A percentile compares a stretch with the other conserved stretches of the same genome.
Evolutionary conservation across 768 basidiomycete genomes (phyloP).

Genomic region (Serendipita sp.): DNA sequence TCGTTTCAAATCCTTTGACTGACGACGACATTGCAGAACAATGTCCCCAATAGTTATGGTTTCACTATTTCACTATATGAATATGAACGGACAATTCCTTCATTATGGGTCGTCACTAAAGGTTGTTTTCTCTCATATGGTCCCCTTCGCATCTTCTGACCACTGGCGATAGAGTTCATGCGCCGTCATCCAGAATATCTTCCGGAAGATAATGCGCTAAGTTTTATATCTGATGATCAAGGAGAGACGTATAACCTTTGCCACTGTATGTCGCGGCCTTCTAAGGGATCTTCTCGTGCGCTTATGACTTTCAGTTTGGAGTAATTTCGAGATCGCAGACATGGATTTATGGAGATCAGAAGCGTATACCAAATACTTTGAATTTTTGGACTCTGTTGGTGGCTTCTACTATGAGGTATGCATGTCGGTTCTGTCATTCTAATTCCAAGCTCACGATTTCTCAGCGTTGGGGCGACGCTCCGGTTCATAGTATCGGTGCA

Average conservation of each 20-base stretch:
- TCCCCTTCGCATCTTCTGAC: background rate
- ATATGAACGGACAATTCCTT: constrained; percentile 64
- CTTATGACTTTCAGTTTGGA: constrained; percentile 46
- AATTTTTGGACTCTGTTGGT: constrained; percentile 60
- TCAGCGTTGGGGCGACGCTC: constrained; percentile 78
- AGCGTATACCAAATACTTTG: constrained; percentile 70
- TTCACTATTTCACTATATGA: constrained; percentile 71
- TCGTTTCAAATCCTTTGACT: too few relatives aligned
- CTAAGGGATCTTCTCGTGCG: background rate
- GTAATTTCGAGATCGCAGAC: constrained; percentile 82
- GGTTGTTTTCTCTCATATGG: constrained; percentile 25
- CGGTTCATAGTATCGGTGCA: constrained; percentile 78
- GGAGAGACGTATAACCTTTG: constrained; percentile 62
- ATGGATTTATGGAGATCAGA: constrained; percentile 74
- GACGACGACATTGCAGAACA: too few relatives aligned
- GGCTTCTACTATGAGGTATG: constrained; percentile 71
- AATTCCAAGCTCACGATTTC: constrained; percentile 1
- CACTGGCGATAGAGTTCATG: constrained; percentile 41
- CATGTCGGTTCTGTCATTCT: background rate
- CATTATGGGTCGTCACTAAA: constrained; percentile 61
- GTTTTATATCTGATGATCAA: constrained; percentile 55
- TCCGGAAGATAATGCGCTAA: constrained; percentile 48
- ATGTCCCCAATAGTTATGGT: constrained; percentile 12
- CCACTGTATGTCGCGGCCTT: constrained; percentile 33
- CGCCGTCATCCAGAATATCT: constrained; percentile 43